Evolutionary conservation across 2,329 filamentous ascomycete genomes (phyloP), one percentile per base, ranked within the genome.

Genomic region (Colletotrichum tropicale): DNA sequence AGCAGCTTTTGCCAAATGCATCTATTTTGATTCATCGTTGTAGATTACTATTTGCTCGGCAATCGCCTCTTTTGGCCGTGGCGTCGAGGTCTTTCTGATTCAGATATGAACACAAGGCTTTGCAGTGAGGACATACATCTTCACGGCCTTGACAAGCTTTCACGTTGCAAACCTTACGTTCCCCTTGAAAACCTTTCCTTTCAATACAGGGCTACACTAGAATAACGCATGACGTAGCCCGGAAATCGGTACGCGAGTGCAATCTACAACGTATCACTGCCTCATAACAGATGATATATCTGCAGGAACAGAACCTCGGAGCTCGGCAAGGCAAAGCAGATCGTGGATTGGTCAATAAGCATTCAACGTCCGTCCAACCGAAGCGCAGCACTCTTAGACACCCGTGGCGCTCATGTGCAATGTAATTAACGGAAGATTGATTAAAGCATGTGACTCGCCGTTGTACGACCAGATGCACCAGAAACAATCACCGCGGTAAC

Each of bases 131-230:
- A 13, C 43, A 2, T 13, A 2, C 1, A 48, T 21, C 10, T 21
- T 52, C n/a, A 21, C 0, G 0, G 10, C 2, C n/a, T 52, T 13
- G 43, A 21, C 10, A 13, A 21, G 2, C n/a, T 21, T 52, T 21
- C 0, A 7, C 3, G 3, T 52, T 6, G n/a, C 10, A 21, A 52
- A 12, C 9, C 10, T 9, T 5, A 9, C 18, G 38, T 18, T n/a
- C 2, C 5, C 2, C 1, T 5, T 16, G 10, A n/a, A n/a, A 21
- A 13, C 2, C 10, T 21, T 52, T 2, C 1, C 10, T 0, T 21
- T 52, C 10, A 2, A 1, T 4, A 10, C 13, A 18, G n/a, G n/a
- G n/a, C 16, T 10, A 21, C 8, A 21, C 43, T 12, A 48, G 6
- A 48, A 1, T 4, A 48, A 21, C 43, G 6, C 12, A 13, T 52